Percentiles rank a stretch among this genome's conserved stretches.
These are phyloP conservation scores for Gamsiella multidivaricata DNA, from an alignment of 192 early-diverging fungal genomes.

Conservation along the genomic window DNA sequence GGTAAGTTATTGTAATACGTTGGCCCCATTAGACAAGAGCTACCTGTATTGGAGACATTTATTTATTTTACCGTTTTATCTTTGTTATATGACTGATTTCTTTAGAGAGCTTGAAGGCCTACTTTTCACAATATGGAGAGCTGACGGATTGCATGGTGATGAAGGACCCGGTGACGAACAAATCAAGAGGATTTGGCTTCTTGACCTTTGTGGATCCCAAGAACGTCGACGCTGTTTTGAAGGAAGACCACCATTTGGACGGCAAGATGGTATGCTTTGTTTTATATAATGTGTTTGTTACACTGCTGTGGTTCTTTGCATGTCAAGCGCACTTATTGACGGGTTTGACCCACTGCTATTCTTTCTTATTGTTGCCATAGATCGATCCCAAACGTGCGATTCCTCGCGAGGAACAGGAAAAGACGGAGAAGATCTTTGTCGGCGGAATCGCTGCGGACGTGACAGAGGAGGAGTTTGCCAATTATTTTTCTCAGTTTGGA, in stretches of 20 bases:
- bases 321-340: background rate
- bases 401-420: slow-evolving; percentile 79
- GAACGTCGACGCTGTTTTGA: slow-evolving; percentile 73
- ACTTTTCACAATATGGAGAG: slow-evolving; percentile 79
- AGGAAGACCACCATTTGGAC: slow-evolving; percentile 77
- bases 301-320: background rate
- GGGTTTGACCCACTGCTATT: background rate
- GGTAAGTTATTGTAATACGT: slow-evolving; percentile 69
- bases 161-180: slow-evolving; percentile 73
- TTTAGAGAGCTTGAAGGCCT: slow-evolving; percentile 74
- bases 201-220: slow-evolving; percentile 73
- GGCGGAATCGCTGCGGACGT: slow-evolving; percentile 90
- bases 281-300: too few species aligned
- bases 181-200: slow-evolving; percentile 84
- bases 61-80: too few species aligned
- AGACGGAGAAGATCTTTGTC: slow-evolving; percentile 92
- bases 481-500: slow-evolving; percentile 90
- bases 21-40: too few species aligned
- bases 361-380: too few species aligned
- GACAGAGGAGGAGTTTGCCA: slow-evolving; percentile 84
- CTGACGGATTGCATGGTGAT: slow-evolving; percentile 81
- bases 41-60: too few species aligned
- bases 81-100: slow-evolving; percentile 36
- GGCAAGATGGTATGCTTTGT: slow-evolving; percentile 81
- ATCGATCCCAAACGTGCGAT: slow-evolving; percentile 82